Base-by-base conservation (phyloP, 1,139 yeast species). In the Pichia kudriavzevii region DNA sequence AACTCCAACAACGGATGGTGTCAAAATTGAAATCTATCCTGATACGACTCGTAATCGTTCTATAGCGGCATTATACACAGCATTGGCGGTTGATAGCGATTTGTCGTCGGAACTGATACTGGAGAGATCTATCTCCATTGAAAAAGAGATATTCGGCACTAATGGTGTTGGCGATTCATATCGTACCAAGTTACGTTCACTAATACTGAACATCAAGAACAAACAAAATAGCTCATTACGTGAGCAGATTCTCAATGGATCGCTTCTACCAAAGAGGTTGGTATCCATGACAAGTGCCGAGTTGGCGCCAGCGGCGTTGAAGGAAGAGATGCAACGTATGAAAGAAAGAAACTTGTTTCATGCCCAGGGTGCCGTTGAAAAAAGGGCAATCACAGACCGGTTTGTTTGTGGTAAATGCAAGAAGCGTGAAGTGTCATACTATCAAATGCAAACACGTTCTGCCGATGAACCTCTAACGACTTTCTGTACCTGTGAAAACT, bases 381-480 rank as follows among this genome's bases (percentile, higher is more conserved):
- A 87, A 66, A 73, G 96, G 50, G 95, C 98, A 1, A 87, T 87
- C 30, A 91, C 98, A 7, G 97, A 91, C 60, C 70, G 97, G 59
- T 91, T 91, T 58, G 83, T 94, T 3, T 91, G 98, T 64, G 96
- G 97, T 41, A 91, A 91, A 61, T 91, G 98, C 72, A 91, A 88
- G 62, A 91, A 87, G 58, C 85, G 88, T 68, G 85, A 84, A 66
- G 98, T 91, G 25, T 83, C 95, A 50, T 91, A 91, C 59, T 91
- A 87, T 61, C 98, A 91, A 64, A 74, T 91, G 82, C 98, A 91
- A 67, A 91, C 98, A 26, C 71, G 98, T 60, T 83, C 95, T 40
- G 98, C 98, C 18, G 98, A 91, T 74, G 98, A 91, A 61, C 98
- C 98, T 42, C 72, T 91, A 55, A 91, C 98, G 7, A 91, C 98